These are phyloP conservation scores for Dysphania ambrosioides DNA, from an alignment of 148 eudicot genomes.

Conservation along the genomic window DNA sequence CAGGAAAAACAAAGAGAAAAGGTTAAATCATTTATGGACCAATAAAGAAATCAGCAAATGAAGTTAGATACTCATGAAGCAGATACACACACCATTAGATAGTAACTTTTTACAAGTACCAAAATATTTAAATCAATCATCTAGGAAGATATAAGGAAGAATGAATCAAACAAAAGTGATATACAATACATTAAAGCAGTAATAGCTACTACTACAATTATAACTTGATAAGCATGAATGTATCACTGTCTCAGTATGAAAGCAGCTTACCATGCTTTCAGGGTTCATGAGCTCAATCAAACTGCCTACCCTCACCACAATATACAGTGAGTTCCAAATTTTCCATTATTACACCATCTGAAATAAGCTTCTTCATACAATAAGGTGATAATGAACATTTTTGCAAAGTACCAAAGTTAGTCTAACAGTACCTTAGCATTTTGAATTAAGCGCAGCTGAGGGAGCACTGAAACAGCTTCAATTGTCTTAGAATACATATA, in stretches of 20 bases:
- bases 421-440: slow-evolving; percentile 56
- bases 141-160: too few species aligned
- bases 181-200: too few species aligned
- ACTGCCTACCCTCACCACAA: background rate
- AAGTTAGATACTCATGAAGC: background rate
- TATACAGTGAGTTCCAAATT: background rate
- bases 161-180: too few species aligned
- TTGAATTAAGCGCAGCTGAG: slow-evolving; percentile 81
- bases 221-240: too few species aligned
- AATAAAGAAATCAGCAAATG: background rate
- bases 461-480: slow-evolving; percentile 75
- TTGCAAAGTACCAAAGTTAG: background rate
- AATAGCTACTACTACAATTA: too few species aligned
- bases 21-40: background rate
- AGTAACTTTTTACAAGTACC: too few species aligned
- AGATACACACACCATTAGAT: background rate
- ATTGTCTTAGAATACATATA: slow-evolving; percentile 66
- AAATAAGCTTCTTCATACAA: background rate
- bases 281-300: too few species aligned
- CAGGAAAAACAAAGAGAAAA: background rate
- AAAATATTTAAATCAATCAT: too few species aligned
- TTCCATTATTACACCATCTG: too few species aligned
- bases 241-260: too few species aligned
- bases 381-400: background rate
- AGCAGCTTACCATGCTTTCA: too few species aligned